Evolutionary conservation across 2,329 filamentous ascomycete genomes (phyloP), one percentile per base, ranked within the genome.

Genomic region (Pestalotiopsis sp.): DNA sequence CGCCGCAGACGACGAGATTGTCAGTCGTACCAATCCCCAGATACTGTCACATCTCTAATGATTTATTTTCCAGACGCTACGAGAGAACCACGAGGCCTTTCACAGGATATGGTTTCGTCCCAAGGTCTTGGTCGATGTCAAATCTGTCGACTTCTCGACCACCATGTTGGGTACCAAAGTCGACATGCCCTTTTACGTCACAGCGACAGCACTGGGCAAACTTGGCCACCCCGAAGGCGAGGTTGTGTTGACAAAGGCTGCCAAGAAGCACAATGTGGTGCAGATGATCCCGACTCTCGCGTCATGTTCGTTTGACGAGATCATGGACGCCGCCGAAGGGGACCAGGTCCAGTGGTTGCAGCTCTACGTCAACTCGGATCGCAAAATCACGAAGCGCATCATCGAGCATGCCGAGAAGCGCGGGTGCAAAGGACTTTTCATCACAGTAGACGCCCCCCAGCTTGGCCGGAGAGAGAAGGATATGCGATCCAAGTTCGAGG

Each of bases 211-310:
- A 0, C 88, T 99, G 7, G 96, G 96, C 74, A 98, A 98, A 82
- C 90, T 99, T 3, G 96, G 96, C 69, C 88, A 99, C 78, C 92
- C 92, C 0, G 96, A 98, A 80, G 96, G 96, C 74, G 96, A 99
- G 81, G 94, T 98, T 4, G 86, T 97, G 11, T 87, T 99, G 68
- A 98, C 96, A 0, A 88, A 91, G 68, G 94, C 94, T 17, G 92
- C 96, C 1, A 87, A 88, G 78, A 93, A 92, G 77, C 95, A 98
- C 85, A 90, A 95, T 77, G 92, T 98, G 65, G 89, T 98, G 70
- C 96, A 99, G 82, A 99, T 99, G 96, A 98, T 99, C 70, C 96
- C 96, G 1, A 99, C 96, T 3, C 87, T 99, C 6, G 96, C 96
- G 2, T 98, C 94, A 2, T 98, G 96, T 84, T 96, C 94, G 1